A percentile compares a stretch with the other conserved stretches of the same genome.
Conservation (phyloP, 2,329 filamentous ascomycete species). For the Drechmeria coniospora region DNA sequence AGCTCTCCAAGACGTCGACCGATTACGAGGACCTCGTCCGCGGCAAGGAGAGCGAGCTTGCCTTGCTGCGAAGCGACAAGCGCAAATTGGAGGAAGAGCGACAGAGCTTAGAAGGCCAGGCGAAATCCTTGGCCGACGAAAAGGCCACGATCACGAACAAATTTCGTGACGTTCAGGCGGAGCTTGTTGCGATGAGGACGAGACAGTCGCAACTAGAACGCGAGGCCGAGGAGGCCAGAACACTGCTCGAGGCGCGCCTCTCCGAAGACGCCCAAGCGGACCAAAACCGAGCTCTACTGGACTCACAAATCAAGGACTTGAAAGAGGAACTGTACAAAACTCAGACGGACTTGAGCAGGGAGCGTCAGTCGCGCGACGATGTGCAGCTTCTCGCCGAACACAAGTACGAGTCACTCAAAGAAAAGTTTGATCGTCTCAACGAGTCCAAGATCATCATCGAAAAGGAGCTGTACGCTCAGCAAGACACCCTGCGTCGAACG, state of each 20-base stretch:
- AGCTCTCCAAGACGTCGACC: constrained; percentile 80
- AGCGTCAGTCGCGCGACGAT: constrained; percentile 86
- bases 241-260: constrained; percentile 71
- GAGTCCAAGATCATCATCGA: constrained; percentile 95
- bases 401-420: constrained; percentile 65
- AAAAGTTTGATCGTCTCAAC: constrained; percentile 75
- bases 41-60: constrained; percentile 85
- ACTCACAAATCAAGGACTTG: constrained; percentile 74
- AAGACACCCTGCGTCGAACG: constrained; percentile 75
- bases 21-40: constrained; percentile 90
- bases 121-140: constrained; percentile 51
- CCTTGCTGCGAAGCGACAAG: constrained; percentile 70
- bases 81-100: constrained; percentile 72
- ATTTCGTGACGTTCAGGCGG: constrained; percentile 73
- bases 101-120: constrained; percentile 64
- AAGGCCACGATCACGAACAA: constrained; percentile 65
- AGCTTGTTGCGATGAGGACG: constrained; percentile 72
- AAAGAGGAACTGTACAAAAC: constrained; percentile 73
- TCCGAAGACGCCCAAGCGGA: constrained; percentile 78
- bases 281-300: constrained; percentile 66
- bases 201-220: constrained; percentile 74
- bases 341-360: constrained; percentile 78
- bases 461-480: constrained; percentile 92
- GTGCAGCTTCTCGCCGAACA: constrained; percentile 83
- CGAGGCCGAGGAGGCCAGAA: constrained; percentile 78